Evolutionary conservation across 441 rosid species (phyloP), one percentile per base, ranked within the genome.

Genomic region (Euphorbia schlechtendalii): DNA sequence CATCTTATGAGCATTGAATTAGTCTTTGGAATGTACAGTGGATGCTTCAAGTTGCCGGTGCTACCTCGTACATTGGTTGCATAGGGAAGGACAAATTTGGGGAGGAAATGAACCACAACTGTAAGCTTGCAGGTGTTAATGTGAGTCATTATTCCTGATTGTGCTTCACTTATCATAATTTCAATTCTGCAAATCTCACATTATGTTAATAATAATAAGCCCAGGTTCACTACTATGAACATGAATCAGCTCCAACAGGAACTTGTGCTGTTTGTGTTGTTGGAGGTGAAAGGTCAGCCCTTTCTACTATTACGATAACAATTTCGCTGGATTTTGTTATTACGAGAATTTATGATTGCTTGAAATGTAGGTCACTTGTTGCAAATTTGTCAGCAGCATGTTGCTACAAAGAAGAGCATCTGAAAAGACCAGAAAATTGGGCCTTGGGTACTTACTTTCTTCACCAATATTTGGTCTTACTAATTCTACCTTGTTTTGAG

Each of bases 261-360:
- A 90, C 99, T n/a, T 93, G 96, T 74, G 96, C 84, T 58, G 98
- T 93, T 67, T 93, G 96, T 77, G 93, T 93, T 72, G 77, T 88
- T 25, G 98, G 97, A 66, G 97, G 98, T 72, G 95, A 93, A 76
- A 87, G 96, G 97, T 89, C n/a, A n/a, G n/a, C n/a, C n/a, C n/a
- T n/a, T n/a, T n/a, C n/a, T n/a, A n/a, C n/a, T n/a, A n/a, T n/a
- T n/a, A n/a, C n/a, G n/a, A n/a, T n/a, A n/a, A n/a, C n/a, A n/a
- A n/a, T 32, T 32, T 32, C 36, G 36, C 3, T 32, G 36, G 22
- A 34, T 1, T 8, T 3, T 25, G 2, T 1, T 30, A 34, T 10
- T 64, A 49, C 9, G 32, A 21, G 66, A 8, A 34, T 53, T 21
- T 22, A 11, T 22, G 8, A 21, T 24, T 22, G 22, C 20, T 21